phyloP scores from a whole-genome alignment of 371 early-diverging fungal genomes.

The Syncephalis fuscata region DNA sequence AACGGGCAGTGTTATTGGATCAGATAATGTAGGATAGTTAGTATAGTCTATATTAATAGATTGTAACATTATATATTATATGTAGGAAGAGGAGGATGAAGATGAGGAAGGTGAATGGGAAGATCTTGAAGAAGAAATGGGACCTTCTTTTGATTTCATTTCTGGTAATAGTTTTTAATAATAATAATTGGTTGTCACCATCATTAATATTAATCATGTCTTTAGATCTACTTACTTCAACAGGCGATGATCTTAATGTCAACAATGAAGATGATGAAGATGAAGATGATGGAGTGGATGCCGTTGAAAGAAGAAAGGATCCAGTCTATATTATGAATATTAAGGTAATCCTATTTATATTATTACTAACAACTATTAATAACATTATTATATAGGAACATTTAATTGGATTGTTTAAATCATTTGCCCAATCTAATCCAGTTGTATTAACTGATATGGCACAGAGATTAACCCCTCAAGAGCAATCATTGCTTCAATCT shows the following conservation, averaged over 20 bases:
- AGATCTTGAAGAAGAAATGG: constrained; percentile 24
- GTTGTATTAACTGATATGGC: too few relatives aligned
- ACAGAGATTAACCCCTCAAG: too few relatives aligned
- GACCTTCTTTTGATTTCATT: too few relatives aligned
- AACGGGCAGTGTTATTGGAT: too few relatives aligned
- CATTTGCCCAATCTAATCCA: too few relatives aligned
- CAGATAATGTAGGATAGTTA: not conserved
- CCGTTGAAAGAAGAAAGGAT: not conserved
- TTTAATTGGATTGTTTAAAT: too few relatives aligned
- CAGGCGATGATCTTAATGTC: constrained; percentile 8
- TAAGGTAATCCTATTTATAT: not conserved
- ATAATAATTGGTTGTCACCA: constrained; percentile 4
- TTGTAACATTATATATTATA: constrained; percentile 8
- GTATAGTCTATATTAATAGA: constrained; percentile 3
- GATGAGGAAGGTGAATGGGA: constrained; percentile 40
- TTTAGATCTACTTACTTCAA: not conserved
- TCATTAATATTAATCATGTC: constrained; percentile 7
- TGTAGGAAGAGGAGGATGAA: constrained; percentile 22
- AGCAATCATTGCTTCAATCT: too few relatives aligned
- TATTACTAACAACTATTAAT: not conserved
- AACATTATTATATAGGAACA: too few relatives aligned
- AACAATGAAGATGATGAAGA: not conserved
- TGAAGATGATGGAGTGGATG: not conserved
- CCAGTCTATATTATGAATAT: not conserved
- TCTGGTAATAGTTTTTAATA: constrained; percentile 1